These are phyloP conservation scores for Stephanodiscus triporus DNA, from an alignment of 108 stramenopile species.

Conservation along the genomic window DNA sequence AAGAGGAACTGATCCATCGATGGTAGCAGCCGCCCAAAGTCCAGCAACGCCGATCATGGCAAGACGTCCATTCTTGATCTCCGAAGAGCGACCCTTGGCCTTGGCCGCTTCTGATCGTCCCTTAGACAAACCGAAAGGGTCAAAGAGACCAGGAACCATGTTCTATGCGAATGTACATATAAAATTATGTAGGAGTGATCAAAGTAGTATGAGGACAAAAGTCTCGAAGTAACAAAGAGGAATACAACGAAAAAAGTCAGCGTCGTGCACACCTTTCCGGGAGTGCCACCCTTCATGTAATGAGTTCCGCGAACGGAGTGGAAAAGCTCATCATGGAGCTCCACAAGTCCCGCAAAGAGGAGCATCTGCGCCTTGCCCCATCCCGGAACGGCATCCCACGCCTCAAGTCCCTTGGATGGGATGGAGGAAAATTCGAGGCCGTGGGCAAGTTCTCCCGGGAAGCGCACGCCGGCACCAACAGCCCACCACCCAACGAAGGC, in stretches of 20 bases:
- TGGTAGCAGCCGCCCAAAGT: constrained; percentile 63
- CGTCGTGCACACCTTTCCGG: constrained; percentile 66
- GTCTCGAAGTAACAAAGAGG: too few species aligned
- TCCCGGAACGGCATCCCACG: constrained; percentile 85
- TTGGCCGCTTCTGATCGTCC: constrained; percentile 61
- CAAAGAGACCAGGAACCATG: constrained; percentile 84
- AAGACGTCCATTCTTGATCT: constrained; percentile 87
- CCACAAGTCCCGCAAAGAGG: constrained; percentile 78
- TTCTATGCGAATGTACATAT: constrained; percentile 43
- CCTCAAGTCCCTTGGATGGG: constrained; percentile 78
- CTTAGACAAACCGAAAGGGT: constrained; percentile 71
- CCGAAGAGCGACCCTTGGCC: constrained; percentile 68
- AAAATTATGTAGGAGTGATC: background rate
- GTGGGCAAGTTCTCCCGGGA: constrained; percentile 75
- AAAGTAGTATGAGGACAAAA: background rate
- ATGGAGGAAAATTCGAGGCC: constrained; percentile 66
- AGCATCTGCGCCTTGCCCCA: constrained; percentile 87
- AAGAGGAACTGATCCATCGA: constrained; percentile 75
- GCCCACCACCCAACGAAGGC: constrained; percentile 84
- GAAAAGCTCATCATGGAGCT: constrained; percentile 83
- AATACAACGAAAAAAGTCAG: background rate
- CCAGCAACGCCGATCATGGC: constrained; percentile 85
- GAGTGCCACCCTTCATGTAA: constrained; percentile 77
- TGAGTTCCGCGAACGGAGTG: constrained; percentile 62
- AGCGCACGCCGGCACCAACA: constrained; percentile 65